These are phyloP conservation scores for Leccinum fibrillosum DNA, from an alignment of 768 basidiomycete species.

Conservation along the genomic window DNA sequence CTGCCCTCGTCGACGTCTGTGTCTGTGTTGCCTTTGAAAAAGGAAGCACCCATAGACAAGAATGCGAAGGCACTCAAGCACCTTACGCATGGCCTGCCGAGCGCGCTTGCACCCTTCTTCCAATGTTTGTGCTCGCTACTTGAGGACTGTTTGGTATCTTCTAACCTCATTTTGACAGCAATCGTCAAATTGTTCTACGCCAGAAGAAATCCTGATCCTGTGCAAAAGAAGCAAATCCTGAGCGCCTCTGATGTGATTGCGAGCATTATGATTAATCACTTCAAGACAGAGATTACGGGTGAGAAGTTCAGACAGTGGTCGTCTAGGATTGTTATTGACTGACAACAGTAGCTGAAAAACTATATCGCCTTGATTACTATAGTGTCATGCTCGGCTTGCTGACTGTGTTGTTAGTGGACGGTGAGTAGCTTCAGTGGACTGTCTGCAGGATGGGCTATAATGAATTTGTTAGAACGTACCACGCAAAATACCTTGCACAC, in stretches of 20 bases:
- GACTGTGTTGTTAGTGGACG: conserved; percentile 55
- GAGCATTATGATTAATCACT: conserved; percentile 66
- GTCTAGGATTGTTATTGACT: conserved; percentile 9
- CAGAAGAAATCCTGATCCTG: conserved; percentile 68
- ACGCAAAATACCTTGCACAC: conserved; percentile 76
- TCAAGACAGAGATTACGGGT: conserved; percentile 55
- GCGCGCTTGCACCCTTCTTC: conserved; percentile 76
- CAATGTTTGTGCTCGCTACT: conserved; percentile 55
- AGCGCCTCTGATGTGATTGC: conserved; percentile 71
- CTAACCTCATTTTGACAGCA: conserved; percentile 42
- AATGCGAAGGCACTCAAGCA: conserved; percentile 80
- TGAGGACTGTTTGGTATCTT: not conserved
- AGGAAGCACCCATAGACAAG: conserved; percentile 48
- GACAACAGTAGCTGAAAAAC: conserved; percentile 35
- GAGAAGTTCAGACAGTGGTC: conserved; percentile 25
- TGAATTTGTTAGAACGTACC: conserved; percentile 59
- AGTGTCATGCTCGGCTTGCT: conserved; percentile 53
- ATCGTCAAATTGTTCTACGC: conserved; percentile 85
- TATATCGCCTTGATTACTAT: conserved; percentile 46
- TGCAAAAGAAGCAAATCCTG: conserved; percentile 75
- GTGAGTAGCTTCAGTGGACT: conserved; percentile 29
- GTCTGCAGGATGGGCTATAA: not conserved
- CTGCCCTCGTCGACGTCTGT: conserved; percentile 22
- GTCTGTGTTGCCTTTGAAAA: conserved; percentile 33
- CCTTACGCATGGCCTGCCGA: conserved; percentile 73